Conservation (phyloP, 2,329 filamentous ascomycete genomes). For the Westerdykella sp. region DNA sequence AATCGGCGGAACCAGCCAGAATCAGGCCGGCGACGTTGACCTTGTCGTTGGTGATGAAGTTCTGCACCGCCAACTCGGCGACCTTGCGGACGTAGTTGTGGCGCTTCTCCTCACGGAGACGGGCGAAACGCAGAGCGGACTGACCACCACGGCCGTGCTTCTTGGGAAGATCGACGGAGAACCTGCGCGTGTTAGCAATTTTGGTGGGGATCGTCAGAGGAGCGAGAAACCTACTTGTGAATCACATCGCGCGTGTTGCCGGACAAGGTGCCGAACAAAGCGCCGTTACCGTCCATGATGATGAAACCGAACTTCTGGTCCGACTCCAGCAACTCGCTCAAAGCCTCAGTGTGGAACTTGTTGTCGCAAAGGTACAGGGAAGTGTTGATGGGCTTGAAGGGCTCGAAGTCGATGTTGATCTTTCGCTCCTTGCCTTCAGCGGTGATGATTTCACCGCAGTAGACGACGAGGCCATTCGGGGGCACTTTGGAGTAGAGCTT, state of each 20-base stretch:
- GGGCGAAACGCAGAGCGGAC: conserved; percentile 97
- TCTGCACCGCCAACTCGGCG: conserved; percentile 93
- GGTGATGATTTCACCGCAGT: conserved; percentile 99
- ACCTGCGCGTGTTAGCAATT: conserved; percentile 34
- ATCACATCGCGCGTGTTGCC: conserved; percentile 95
- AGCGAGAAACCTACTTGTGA: conserved; percentile 60
- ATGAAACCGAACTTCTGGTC: conserved; percentile 99
- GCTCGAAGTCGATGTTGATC: conserved; percentile 99
- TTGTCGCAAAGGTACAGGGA: conserved; percentile 99
- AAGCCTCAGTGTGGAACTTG: conserved; percentile 97
- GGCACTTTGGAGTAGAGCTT: conserved; percentile 99
- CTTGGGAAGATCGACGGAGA: conserved; percentile 97
- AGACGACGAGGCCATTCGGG: conserved; percentile 93
- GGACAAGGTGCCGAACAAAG: conserved; percentile 91
- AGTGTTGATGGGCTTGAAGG: conserved; percentile 99
- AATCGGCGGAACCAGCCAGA: conserved; percentile 93
- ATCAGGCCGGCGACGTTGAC: conserved; percentile 95
- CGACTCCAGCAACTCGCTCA: conserved; percentile 94
- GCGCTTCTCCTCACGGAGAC: conserved; percentile 98
- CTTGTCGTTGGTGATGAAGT: conserved; percentile 98
- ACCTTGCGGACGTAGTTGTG: conserved; percentile 99
- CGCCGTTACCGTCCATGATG: conserved; percentile 99
- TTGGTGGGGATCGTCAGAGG: neutral
- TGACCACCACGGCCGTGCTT: conserved; percentile 99
- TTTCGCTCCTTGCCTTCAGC: conserved; percentile 97